Evolutionary conservation across 2,329 filamentous ascomycete genomes (phyloP).

Genomic region (Phyllosticta citriasiana): DNA sequence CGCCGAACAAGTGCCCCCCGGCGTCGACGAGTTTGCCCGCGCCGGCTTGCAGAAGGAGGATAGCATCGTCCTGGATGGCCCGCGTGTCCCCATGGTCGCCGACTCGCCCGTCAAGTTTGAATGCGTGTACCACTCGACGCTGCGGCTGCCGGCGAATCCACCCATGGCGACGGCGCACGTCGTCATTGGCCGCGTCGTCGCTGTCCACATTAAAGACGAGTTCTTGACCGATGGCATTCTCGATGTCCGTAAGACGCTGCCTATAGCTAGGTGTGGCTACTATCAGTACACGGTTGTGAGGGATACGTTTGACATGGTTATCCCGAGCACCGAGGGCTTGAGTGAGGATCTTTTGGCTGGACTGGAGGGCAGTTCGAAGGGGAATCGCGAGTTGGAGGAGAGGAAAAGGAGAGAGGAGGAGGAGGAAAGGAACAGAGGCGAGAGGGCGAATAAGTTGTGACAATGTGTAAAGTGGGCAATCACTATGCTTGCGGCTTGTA

Average conservation of each 20-base stretch:
- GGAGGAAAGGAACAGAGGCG: constrained; percentile 4
- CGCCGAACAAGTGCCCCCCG: constrained; percentile 39
- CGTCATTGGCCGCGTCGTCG: constrained; percentile 48
- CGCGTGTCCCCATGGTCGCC: constrained; percentile 13
- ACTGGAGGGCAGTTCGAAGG: constrained; percentile 27
- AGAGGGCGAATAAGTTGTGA: not conserved
- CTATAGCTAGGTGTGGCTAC: constrained; percentile 52
- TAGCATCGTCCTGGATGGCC: constrained; percentile 22
- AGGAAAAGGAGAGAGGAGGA: not conserved
- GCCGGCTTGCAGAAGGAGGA: constrained; percentile 41
- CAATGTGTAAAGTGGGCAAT: no score
- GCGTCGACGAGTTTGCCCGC: constrained; percentile 46
- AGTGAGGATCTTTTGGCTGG: constrained; percentile 24
- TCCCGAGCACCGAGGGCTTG: constrained; percentile 27
- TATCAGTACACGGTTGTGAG: constrained; percentile 48
- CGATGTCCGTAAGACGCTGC: constrained; percentile 47
- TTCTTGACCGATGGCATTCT: constrained; percentile 46
- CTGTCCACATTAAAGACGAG: constrained; percentile 46
- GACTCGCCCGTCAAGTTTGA: constrained; percentile 27
- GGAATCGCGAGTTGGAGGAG: constrained; percentile 13
- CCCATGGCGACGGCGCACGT: constrained; percentile 50
- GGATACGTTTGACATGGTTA: constrained; percentile 50
- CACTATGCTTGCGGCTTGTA: no score
- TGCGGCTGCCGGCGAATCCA: constrained; percentile 46
- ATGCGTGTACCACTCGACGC: constrained; percentile 37